These are phyloP conservation scores for Hyaloperonospora arabidopsidis DNA, from an alignment of 352 stramenopile genomes.

Conservation along the genomic window DNA sequence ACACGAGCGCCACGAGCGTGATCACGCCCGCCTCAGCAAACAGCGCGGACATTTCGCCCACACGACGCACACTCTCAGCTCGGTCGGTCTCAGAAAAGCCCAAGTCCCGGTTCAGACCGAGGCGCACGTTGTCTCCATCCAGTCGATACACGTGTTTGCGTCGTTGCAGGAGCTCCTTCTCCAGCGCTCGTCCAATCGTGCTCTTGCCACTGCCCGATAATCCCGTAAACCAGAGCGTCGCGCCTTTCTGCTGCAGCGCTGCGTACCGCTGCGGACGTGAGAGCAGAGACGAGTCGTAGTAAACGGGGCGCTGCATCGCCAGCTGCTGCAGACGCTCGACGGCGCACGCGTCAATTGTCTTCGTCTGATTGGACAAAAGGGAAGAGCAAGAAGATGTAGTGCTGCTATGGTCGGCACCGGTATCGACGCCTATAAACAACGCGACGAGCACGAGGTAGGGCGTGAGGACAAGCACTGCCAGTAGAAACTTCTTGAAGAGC, in stretches of 20 bases:
- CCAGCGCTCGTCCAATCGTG: slow-evolving; percentile 94
- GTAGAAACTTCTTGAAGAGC: slow-evolving; percentile 48
- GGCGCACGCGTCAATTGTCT: slow-evolving; percentile 39
- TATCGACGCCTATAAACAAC: slow-evolving; percentile 34
- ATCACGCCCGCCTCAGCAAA: slow-evolving; percentile 96
- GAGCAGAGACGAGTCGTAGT: slow-evolving; percentile 76
- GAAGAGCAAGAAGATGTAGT: slow-evolving; percentile 3
- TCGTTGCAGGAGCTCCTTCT: slow-evolving; percentile 91
- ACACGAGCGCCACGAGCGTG: slow-evolving; percentile 96
- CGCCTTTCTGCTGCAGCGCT: slow-evolving; percentile 90
- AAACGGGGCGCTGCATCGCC: slow-evolving; percentile 67
- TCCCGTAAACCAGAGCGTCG: slow-evolving; percentile 98
- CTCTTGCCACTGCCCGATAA: slow-evolving; percentile 96
- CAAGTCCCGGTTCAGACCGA: slow-evolving; percentile 95
- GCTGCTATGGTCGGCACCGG: slow-evolving; percentile 1
- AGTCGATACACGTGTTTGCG: slow-evolving; percentile 96
- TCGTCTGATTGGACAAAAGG: slow-evolving; percentile 25
- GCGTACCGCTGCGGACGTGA: slow-evolving; percentile 56
- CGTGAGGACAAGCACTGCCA: slow-evolving; percentile 41
- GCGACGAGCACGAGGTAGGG: slow-evolving; percentile 59
- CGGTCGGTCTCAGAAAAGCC: slow-evolving; percentile 93
- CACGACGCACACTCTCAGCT: slow-evolving; percentile 93
- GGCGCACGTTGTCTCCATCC: slow-evolving; percentile 97
- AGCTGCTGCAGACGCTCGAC: slow-evolving; percentile 60
- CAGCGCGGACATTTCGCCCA: slow-evolving; percentile 93